phyloP scores from a whole-genome alignment of 176 grass and related monocot genomes.

The Coix lacrymajobi region DNA sequence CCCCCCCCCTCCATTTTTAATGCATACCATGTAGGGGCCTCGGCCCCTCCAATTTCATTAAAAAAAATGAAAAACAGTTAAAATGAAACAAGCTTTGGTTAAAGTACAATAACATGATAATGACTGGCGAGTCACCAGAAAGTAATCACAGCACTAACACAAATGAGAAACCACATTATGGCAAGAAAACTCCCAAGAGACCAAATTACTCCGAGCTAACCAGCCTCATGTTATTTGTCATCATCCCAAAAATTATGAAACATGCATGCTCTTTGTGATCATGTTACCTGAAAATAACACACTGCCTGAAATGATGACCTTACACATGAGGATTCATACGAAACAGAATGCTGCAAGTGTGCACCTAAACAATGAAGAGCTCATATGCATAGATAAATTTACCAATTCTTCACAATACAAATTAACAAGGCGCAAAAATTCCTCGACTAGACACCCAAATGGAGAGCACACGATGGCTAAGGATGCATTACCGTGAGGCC shows the following conservation, averaged over 20 bases:
- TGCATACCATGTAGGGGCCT: no score
- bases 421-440: background rate
- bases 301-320: background rate
- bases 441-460: background rate
- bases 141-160: background rate
- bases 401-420: background rate
- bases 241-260: background rate
- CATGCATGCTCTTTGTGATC: background rate
- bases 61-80: no score
- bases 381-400: background rate
- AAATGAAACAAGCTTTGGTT: no score
- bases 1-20: no score
- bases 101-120: background rate
- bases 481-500: background rate
- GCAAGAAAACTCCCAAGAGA: background rate
- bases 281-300: background rate
- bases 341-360: background rate
- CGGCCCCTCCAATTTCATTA: no score
- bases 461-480: background rate
- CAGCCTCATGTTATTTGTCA: background rate
- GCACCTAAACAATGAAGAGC: background rate
- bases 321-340: background rate
- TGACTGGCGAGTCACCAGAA: background rate
- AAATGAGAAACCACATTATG: background rate
- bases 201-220: background rate